These are phyloP conservation scores for Ophiocordyceps australis DNA, from an alignment of 2,329 filamentous ascomycete species.

Conservation along the genomic window DNA sequence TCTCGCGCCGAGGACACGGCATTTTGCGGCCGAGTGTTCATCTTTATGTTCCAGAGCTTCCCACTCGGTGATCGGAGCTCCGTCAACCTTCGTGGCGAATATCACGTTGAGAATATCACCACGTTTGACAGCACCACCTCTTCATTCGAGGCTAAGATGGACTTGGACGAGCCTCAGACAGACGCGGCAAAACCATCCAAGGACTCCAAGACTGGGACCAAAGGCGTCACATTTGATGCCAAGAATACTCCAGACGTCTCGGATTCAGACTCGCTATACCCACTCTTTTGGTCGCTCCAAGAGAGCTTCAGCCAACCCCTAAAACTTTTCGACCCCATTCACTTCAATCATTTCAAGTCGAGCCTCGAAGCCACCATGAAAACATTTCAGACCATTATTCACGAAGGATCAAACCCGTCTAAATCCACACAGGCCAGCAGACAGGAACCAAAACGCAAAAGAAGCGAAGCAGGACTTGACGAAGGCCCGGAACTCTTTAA, in stretches of 20 bases:
- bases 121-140: conserved; percentile 41
- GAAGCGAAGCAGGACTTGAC: conserved; percentile 32
- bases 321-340: conserved; percentile 52
- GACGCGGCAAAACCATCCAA: conserved; percentile 14
- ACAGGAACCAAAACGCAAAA: conserved; percentile 53
- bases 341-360: conserved; percentile 66
- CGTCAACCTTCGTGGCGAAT: conserved; percentile 90
- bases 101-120: conserved; percentile 88
- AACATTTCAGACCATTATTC: conserved; percentile 32
- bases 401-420: conserved; percentile 23
- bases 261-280: conserved; percentile 61
- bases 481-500: conserved; percentile 47
- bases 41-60: conserved; percentile 97
- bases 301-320: conserved; percentile 83
- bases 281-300: conserved; percentile 87
- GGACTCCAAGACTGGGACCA: conserved; percentile 13
- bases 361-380: conserved; percentile 50
- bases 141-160: conserved; percentile 29
- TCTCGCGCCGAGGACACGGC: conserved; percentile 95
- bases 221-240: conserved; percentile 20
- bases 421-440: conserved; percentile 44
- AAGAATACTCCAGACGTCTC: conserved; percentile 33
- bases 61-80: conserved; percentile 93
- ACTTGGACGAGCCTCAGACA: conserved; percentile 40
- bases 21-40: conserved; percentile 94